Percentiles rank a stretch among this genome's conserved stretches.
Evolutionary conservation across 2,329 filamentous ascomycete species (phyloP).

Genomic region (Aspergillus eucalypticola): DNA sequence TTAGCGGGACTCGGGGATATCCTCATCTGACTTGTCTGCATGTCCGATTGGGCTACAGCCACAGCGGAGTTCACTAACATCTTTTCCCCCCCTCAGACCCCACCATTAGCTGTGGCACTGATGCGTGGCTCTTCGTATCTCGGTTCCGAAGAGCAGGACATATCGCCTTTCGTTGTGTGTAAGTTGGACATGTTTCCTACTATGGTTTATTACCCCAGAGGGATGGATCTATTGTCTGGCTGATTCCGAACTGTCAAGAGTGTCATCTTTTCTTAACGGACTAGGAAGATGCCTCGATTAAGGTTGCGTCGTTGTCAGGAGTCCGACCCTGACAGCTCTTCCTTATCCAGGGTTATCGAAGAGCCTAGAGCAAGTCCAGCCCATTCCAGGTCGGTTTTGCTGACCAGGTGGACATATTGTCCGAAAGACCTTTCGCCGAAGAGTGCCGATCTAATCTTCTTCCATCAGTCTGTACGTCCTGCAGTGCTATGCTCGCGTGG

Average conservation of each 20-base stretch:
- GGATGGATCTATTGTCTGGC: background rate
- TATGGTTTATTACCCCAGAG: too few species aligned
- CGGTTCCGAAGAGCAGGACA: background rate
- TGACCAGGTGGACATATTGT: background rate
- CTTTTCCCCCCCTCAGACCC: background rate
- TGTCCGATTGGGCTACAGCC: background rate
- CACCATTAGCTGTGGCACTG: background rate
- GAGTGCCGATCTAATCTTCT: conserved; percentile 2
- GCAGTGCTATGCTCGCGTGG: background rate
- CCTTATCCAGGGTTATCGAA: background rate
- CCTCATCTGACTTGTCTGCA: conserved; percentile 1
- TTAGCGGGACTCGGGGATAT: background rate
- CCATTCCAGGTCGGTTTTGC: conserved; percentile 1
- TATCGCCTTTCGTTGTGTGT: too few species aligned
- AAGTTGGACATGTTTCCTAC: too few species aligned
- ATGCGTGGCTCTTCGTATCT: background rate
- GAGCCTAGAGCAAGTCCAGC: conserved; percentile 10
- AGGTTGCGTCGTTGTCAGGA: background rate
- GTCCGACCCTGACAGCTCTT: background rate
- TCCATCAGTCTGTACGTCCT: background rate
- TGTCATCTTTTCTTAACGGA: background rate
- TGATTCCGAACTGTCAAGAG: background rate
- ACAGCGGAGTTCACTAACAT: background rate
- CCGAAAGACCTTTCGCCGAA: background rate
- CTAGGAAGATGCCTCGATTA: background rate